A percentile compares a stretch with the other conserved stretches of the same genome.
Evolutionary conservation across 2,329 filamentous ascomycete species (phyloP).

Genomic region (Calonectria ilicicola): DNA sequence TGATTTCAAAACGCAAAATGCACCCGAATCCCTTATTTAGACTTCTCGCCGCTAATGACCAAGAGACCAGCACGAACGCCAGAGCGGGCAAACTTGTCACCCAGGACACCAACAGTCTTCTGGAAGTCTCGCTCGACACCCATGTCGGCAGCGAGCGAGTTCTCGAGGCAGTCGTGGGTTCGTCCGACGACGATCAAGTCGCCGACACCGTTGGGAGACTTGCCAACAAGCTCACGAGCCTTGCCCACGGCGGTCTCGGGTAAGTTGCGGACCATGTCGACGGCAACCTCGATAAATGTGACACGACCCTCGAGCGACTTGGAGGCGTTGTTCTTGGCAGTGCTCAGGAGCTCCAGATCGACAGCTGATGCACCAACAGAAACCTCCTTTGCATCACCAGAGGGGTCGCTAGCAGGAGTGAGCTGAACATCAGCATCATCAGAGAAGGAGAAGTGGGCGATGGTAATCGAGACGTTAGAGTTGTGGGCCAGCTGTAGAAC

Average conservation of each 20-base stretch:
- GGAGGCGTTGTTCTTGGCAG: slow-evolving; percentile 32
- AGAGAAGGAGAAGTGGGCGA: slow-evolving; percentile 62
- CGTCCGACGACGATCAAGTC: slow-evolving; percentile 44
- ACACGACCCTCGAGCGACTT: slow-evolving; percentile 34
- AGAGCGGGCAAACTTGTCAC: slow-evolving; percentile 40
- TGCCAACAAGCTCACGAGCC: slow-evolving; percentile 37
- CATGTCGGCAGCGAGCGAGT: slow-evolving; percentile 30
- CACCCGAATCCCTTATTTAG: neutral
- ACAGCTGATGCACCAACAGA: slow-evolving; percentile 30
- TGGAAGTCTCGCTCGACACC: slow-evolving; percentile 43
- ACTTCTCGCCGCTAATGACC: slow-evolving; percentile 38
- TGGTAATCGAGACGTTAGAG: slow-evolving; percentile 80
- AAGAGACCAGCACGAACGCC: slow-evolving; percentile 46
- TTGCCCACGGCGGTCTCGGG: slow-evolving; percentile 40
- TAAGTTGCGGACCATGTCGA: slow-evolving; percentile 39
- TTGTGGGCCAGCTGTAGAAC: slow-evolving; percentile 88
- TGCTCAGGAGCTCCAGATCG: slow-evolving; percentile 45
- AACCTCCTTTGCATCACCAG: slow-evolving; percentile 23
- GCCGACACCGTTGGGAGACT: slow-evolving; percentile 37
- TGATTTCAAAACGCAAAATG: neutral
- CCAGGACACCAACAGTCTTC: slow-evolving; percentile 41
- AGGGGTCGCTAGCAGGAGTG: slow-evolving; percentile 13
- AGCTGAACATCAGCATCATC: slow-evolving; percentile 29
- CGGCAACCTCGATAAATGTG: slow-evolving; percentile 35
- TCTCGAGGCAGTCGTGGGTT: slow-evolving; percentile 31